Evolutionary conservation across 352 stramenopile genomes (phyloP), one percentile per base, ranked within the genome.

Genomic region (Phytophthora agathidicida): DNA sequence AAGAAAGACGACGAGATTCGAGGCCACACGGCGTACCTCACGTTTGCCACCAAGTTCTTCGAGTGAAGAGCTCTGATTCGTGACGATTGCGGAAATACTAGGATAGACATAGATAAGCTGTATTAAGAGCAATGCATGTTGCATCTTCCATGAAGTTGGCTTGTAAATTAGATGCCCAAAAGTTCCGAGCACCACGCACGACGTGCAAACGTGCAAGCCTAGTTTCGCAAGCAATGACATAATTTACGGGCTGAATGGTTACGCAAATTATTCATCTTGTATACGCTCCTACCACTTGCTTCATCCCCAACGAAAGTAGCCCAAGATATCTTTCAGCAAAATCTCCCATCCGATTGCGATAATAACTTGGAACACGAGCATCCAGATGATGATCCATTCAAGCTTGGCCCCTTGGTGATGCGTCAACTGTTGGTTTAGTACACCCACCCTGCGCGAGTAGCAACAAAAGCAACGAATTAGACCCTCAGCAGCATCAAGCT

Each of bases 351-450:
- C 77, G 3, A 94, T 71, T 11, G 87, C 78, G 38, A 98, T 87
- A 26, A 97, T 58, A 20, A 98, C 72, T 71, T 97, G 89, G 20
- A 77, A 83, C 37, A 97, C 73, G 41, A 97, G 81, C 43, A 98
- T 85, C 86, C 89, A 97, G 56, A 98, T 97, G 52, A 98, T 86
- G 72, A 97, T 98, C 89, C 86, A 97, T 73, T 98, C 92, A 22
- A 98, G 88, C 49, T 93, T 93, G 13, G 80, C 76, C n/a, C 81
- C 80, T 68, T 97, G 88, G 42, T 94, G 67, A 22, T 89, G 86
- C 36, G 81, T 86, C 41, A 96, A 64, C 62, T 98, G 90, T 37
- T 93, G 90, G 50, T 92, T 93, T 44, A 98, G 63, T 22, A 98
- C 88, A 49, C 96, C 80, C 45, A 98, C 83, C 3, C 85, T 94